Evolutionary conservation across 768 basidiomycete species (phyloP), one percentile per base, ranked within the genome.

Genomic region (Xerocomellus amylosporus): DNA sequence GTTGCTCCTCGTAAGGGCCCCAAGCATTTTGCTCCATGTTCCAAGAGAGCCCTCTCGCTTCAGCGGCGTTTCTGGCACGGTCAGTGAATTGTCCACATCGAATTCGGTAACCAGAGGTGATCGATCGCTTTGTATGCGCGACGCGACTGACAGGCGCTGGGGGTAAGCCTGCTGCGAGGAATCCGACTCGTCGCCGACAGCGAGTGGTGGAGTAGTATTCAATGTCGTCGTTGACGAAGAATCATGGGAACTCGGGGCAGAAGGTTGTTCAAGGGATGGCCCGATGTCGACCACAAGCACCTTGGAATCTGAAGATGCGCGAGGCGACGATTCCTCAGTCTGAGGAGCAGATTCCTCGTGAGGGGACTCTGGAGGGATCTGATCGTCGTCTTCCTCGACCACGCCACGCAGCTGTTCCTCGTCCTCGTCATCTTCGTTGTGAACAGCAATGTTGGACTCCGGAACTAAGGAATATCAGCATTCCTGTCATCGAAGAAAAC

Each of bases 1-100:
- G 34, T 77, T 80, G 26, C 83, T 82, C 56, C 87, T 77, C 34
- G 79, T 78, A 59, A 93, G 82, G 0, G 85, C 80, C 51, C 75
- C 79, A 48, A 92, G 46, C 41, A 65, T 75, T 66, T 83, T 88
- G 57, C 87, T 83, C 90, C 88, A 92, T 33, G 84, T 73, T 39
- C 79, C 77, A 15, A 79, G 78, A 20, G 75, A 72, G 14, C 74
- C 74, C 45, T 89, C 88, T 20, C 84, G 80, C 64, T 88, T 89
- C 12, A 79, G 71, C 3, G 80, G 74, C 36, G 71, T 66, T 51
- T 80, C 82, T 30, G 68, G 66, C 31, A 66, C 69, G n/a, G 64
- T 70, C 9, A 76, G 71, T 8, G 64, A 60, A 46, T 78, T 82
- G 39, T 83, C 84, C 72, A 73, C 74, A 22, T 76, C 74, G 52